Conservation (phyloP, 2,329 filamentous ascomycete genomes). For the Cercospora beticola region DNA sequence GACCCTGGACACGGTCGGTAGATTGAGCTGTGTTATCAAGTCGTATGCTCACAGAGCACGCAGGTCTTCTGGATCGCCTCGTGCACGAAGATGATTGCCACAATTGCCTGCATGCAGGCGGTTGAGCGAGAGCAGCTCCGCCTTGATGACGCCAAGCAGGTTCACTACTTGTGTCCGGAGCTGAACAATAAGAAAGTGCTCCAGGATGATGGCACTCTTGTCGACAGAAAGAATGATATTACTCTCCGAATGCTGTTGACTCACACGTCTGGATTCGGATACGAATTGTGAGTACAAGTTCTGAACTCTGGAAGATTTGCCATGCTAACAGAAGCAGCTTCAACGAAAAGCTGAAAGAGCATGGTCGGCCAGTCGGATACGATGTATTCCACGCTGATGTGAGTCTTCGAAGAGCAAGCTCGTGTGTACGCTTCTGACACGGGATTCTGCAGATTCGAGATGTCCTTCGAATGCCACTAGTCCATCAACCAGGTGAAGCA, state of each 20-base stretch:
- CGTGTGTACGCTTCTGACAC: background rate
- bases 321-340: conserved; percentile 34
- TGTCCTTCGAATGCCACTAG: conserved; percentile 52
- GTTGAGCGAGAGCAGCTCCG: conserved; percentile 46
- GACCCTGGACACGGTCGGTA: conserved; percentile 52
- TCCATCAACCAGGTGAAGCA: conserved; percentile 62
- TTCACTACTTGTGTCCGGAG: conserved; percentile 47
- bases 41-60: background rate
- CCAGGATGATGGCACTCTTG: conserved; percentile 42
- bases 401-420: conserved; percentile 24
- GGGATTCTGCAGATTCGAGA: conserved; percentile 37
- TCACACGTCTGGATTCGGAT: conserved; percentile 54
- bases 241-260: conserved; percentile 53
- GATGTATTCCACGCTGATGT: conserved; percentile 60
- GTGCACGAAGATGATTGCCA: conserved; percentile 48
- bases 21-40: background rate
- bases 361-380: conserved; percentile 50
- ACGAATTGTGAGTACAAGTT: conserved; percentile 41
- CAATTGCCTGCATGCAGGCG: conserved; percentile 50
- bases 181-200: conserved; percentile 46
- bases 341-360: conserved; percentile 45
- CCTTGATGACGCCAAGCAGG: conserved; percentile 44
- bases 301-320: background rate
- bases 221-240: conserved; percentile 47
- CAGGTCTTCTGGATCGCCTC: conserved; percentile 58